Base-by-base conservation (phyloP, 495 filamentous ascomycete genomes). In the Penicillium paradoxum region DNA sequence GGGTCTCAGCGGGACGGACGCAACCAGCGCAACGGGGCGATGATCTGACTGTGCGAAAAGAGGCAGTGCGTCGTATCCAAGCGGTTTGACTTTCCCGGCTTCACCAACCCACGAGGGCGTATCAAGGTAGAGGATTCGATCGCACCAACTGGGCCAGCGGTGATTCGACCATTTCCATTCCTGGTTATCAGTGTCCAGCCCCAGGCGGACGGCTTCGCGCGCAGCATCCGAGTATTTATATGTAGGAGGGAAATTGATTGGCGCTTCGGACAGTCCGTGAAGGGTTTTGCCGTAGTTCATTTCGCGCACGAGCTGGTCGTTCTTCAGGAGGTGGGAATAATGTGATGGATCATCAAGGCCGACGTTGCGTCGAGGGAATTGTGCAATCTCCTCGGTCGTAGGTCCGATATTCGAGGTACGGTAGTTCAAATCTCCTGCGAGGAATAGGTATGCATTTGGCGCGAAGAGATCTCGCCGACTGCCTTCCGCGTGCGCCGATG, bases 341-440 rank as follows among this genome's bases (percentile, higher is more conserved):
- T 88, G 82, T 6, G 65, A 49, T 3, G 75, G 65, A 47, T 74
- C 75, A 34, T 74, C 64, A 19, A 74, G 57, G 6, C 73, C 64
- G 15, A 76, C 75, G 29, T 71, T 61, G 0, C 82, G 80, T 59
- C 87, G 83, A 5, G 86, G 81, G 56, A 85, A 95, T 0, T 72
- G 68, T 6, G 72, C 51, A 22, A 74, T 58, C 49, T 84, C 80
- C 0, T 65, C 59, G 2, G 76, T 67, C 0, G 63, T 56, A 0
- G 93, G 93, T 0, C 77, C 64, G 0, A 69, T 73, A 60, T 79
- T 71, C 7, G 79, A 78, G 10, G 91, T 91, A 57, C 93, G 87
- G 72, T 98, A 98, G 73, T 98, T 98, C 46, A 98, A 79, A 68
- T 98, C 93, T 42, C 93, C 93, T 1, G 86, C 83, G 29, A 98